Base-by-base conservation (phyloP, 768 basidiomycete species). In the Candolleomyces aberdarensis region DNA sequence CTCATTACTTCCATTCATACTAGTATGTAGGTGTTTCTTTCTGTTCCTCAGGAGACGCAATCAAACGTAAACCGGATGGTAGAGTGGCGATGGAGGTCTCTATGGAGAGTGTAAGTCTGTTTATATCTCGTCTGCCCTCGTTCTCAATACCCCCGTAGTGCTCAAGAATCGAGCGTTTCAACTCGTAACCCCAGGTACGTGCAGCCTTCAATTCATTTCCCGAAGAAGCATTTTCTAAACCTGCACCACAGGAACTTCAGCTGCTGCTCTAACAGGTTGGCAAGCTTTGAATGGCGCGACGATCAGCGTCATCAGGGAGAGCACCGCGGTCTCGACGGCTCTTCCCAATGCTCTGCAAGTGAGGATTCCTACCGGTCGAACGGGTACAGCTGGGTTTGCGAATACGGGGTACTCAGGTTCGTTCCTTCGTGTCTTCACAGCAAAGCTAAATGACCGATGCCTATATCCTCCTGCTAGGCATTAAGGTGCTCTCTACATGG, bases 141-240 rank as follows among this genome's bases (percentile, higher is more conserved):
- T 13, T 41, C 11, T 52, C 2, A 39, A 26, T 26, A 6, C 26
- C 41, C 17, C 7, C 17, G 7, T 62, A 86, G 85, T 88, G n/a
- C 75, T 88, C 3, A 86, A 84, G 69, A 89, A 89, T 65, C 76
- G 87, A 19, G 87, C 87, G 2, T 87, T 89, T 69, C 87, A 89
- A 65, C 76, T 83, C 63, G 84, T 87, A 31, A 76, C 80, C 3
- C 80, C 86, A 17, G 76, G 85, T 20, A 39, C 6, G 7, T 52
- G 29, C 49, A 52, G 22, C 31, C 13, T 6, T 53, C 46, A 14
- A 56, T 54, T 57, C 52, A 31, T 53, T 51, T 51, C 6, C 22
- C 20, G 14, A 26, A 26, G 11, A 36, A 36, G 36, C 8, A 36
- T 6, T 8, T 36, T 11, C 36, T 36, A 11, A 36, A 36, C 36